phyloP scores from a whole-genome alignment of 441 rosid species.

The Pelargonium citronellum region DNA sequence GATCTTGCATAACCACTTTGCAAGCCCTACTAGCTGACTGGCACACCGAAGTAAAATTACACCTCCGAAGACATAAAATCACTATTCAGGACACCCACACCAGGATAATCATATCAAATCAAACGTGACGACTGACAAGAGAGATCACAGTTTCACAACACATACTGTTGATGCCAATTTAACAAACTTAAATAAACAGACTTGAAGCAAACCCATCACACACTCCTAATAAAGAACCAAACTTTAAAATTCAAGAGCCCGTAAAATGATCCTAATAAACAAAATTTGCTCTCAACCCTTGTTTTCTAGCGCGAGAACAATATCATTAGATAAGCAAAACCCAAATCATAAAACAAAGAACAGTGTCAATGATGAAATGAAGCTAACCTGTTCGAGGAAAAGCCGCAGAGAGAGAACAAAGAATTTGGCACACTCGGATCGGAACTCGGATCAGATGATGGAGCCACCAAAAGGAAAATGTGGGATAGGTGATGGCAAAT shows the following conservation, averaged over 20 bases:
- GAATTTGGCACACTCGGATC: no score
- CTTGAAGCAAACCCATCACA: not conserved
- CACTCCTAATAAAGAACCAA: not conserved
- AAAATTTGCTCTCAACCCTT: not conserved
- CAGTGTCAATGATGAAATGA: not conserved
- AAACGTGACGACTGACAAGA: not conserved
- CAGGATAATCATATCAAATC: not conserved
- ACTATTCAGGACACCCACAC: not conserved
- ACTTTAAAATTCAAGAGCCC: not conserved
- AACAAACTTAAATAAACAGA: not conserved
- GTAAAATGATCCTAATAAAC: not conserved
- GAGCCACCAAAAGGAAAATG: not conserved
- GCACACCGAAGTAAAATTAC: no score
- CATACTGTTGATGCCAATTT: not conserved
- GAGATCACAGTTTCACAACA: not conserved
- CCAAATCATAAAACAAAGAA: not conserved
- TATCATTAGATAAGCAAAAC: no score
- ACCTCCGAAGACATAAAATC: not conserved
- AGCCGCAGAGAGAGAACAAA: constrained; percentile 1
- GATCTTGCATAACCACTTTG: not conserved
- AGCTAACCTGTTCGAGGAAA: constrained; percentile 23
- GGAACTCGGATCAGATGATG: no score
- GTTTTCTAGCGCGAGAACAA: no score
- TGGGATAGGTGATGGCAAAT: not conserved
- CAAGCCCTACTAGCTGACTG: not conserved